Percentiles rank a stretch among this genome's conserved stretches.
Evolutionary conservation across 106 monocot genomes (phyloP).

Genomic region (Dendrobium nobile): DNA sequence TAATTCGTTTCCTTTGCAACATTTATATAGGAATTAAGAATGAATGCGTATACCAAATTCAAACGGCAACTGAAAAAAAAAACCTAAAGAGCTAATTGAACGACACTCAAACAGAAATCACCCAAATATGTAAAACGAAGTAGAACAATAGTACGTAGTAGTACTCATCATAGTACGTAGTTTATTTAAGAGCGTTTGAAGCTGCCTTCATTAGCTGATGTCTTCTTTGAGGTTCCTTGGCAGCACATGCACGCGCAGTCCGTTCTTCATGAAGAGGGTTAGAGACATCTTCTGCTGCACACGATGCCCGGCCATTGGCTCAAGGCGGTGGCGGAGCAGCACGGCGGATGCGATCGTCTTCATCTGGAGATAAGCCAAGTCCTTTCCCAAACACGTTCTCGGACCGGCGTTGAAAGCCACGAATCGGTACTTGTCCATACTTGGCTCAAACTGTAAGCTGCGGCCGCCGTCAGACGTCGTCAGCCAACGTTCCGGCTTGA

Average conservation of each 20-base stretch:
- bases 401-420: conserved; percentile 91
- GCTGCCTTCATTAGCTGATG: background rate
- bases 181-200: no score
- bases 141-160: no score
- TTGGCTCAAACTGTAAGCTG: conserved; percentile 30
- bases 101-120: no score
- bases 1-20: no score
- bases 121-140: no score
- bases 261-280: conserved; percentile 91
- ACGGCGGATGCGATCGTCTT: conserved; percentile 72
- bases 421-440: conserved; percentile 59
- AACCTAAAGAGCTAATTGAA: no score
- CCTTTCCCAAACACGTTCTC: conserved; percentile 78
- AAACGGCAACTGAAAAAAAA: no score
- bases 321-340: conserved; percentile 61
- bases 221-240: conserved; percentile 22
- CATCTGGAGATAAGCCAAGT: conserved; percentile 93
- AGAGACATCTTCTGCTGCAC: conserved; percentile 95
- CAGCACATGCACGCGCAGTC: conserved; percentile 49
- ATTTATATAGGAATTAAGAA: no score
- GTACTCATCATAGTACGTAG: no score
- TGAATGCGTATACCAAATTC: no score
- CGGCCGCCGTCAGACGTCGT: conserved; percentile 10
- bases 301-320: conserved; percentile 45
- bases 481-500: conserved; percentile 82